These are phyloP conservation scores for Trametes sp. DNA, from an alignment of 1,284 basidiomycete genomes.

Conservation along the genomic window DNA sequence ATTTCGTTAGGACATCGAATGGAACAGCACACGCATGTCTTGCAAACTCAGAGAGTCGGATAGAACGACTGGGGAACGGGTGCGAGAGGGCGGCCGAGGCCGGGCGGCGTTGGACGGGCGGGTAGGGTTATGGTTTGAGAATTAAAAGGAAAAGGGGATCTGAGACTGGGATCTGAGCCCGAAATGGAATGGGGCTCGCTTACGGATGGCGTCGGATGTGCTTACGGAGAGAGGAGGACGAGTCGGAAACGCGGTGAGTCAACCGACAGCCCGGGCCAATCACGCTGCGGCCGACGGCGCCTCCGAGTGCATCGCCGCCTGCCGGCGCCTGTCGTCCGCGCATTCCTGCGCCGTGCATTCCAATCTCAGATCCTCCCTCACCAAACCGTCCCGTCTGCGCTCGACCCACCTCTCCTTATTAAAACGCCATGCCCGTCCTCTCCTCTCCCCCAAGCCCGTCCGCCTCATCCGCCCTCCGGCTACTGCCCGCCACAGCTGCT, in stretches of 20 bases:
- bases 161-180: conserved; percentile 16
- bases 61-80: not conserved
- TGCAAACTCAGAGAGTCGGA: not conserved
- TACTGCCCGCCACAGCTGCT: conserved; percentile 19
- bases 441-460: conserved; percentile 21
- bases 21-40: conserved; percentile 7
- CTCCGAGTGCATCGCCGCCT: conserved; percentile 18
- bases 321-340: conserved; percentile 13
- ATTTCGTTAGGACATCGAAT: not conserved
- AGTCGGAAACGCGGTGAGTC: conserved; percentile 22
- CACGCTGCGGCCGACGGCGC: conserved; percentile 17
- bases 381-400: conserved; percentile 2
- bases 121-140: conserved; percentile 14
- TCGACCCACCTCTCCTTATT: conserved; percentile 17
- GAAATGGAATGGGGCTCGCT: conserved; percentile 17
- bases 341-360: conserved; percentile 28
- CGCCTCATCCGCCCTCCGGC: conserved; percentile 19
- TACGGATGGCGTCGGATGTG: conserved; percentile 28
- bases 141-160: conserved; percentile 2
- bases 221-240: conserved; percentile 23
- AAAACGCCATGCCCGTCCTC: conserved; percentile 15
- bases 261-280: conserved; percentile 22
- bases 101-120: not conserved
- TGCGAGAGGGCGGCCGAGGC: not conserved
- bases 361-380: conserved; percentile 30